Evolutionary conservation across 441 rosid species (phyloP).

Genomic region (Gossypium schwendimanii): DNA sequence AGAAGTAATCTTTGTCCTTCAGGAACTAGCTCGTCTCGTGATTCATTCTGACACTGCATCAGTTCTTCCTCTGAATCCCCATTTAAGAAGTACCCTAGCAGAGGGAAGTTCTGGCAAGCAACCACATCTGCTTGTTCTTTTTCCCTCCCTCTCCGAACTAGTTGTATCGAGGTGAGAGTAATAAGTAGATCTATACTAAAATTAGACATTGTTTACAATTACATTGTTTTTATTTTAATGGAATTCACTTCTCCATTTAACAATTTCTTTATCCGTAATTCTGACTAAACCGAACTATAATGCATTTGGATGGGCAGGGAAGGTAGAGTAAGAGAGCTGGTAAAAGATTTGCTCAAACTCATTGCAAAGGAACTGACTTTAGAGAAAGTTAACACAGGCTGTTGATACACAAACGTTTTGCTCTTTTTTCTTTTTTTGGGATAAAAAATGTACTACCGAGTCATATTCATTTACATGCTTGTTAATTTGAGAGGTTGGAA

Average conservation of each 20-base stretch:
- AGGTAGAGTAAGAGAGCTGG: constrained; percentile 62
- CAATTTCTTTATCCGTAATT: neutral
- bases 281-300: neutral
- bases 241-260: neutral
- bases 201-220: neutral
- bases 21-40: constrained; percentile 50
- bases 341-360: constrained; percentile 62
- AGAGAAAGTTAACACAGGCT: constrained; percentile 33
- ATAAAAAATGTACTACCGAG: neutral
- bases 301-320: constrained; percentile 52
- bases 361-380: constrained; percentile 55
- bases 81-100: constrained; percentile 43
- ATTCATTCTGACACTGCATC: constrained; percentile 69
- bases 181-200: neutral
- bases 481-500: neutral
- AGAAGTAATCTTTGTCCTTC: constrained; percentile 65
- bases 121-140: constrained; percentile 75
- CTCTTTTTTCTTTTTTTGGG: neutral
- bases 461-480: neutral
- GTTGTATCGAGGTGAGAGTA: constrained; percentile 66
- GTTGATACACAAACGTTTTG: constrained; percentile 20
- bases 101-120: constrained; percentile 30
- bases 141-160: constrained; percentile 80
- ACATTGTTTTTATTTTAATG: neutral
- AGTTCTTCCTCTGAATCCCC: constrained; percentile 57